Evolutionary conservation across 75 land plant species (phyloP).

Genomic region (Azolla pinnata): DNA sequence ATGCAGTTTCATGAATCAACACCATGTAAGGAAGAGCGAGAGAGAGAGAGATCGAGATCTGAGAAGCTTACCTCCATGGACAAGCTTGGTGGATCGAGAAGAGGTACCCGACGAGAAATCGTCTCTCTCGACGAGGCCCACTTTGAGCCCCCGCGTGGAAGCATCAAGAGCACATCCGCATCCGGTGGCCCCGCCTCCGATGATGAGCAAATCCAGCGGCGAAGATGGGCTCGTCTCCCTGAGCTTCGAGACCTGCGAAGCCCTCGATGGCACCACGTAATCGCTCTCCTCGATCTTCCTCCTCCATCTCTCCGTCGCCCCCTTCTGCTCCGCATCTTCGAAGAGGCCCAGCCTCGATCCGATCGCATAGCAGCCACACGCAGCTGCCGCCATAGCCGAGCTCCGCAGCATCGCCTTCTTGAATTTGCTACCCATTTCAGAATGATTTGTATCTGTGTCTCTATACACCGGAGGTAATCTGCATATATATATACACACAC

Average conservation of each 20-base stretch:
- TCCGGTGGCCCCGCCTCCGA: slow-evolving; percentile 97
- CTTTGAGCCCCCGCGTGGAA: slow-evolving; percentile 71
- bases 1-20: too few relatives aligned
- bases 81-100: slow-evolving; percentile 85
- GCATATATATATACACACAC: too few relatives aligned
- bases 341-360: background rate
- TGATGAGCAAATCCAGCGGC: slow-evolving; percentile 73
- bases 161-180: slow-evolving; percentile 94
- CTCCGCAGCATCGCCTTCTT: background rate
- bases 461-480: background rate
- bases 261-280: slow-evolving; percentile 53
- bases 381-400: background rate
- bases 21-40: too few relatives aligned
- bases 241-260: slow-evolving; percentile 60
- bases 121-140: slow-evolving; percentile 92
- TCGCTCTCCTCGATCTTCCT: slow-evolving; percentile 36
- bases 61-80: slow-evolving; percentile 96
- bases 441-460: background rate
- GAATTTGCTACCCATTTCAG: background rate
- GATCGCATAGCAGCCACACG: background rate
- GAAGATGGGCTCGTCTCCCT: slow-evolving; percentile 37
- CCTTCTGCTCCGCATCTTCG: background rate
- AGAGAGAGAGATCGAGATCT: too few relatives aligned
- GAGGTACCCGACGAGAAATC: slow-evolving; percentile 95
- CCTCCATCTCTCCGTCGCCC: slow-evolving; percentile 3